phyloP scores from a whole-genome alignment of 2,329 filamentous ascomycete species.

The Claviceps quebecensis region DNA sequence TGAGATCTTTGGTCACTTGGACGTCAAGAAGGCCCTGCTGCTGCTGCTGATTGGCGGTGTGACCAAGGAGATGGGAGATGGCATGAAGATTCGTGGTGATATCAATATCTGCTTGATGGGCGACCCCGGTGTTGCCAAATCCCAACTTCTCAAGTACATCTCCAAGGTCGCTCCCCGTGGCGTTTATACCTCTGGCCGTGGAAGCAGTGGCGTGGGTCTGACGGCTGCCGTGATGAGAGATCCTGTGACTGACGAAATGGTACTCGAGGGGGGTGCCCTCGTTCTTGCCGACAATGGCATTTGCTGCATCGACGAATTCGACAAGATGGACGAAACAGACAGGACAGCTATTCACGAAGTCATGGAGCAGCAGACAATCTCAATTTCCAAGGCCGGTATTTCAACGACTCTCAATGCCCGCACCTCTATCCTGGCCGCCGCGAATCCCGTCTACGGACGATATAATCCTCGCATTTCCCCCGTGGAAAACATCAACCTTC shows the following conservation, averaged over 20 bases:
- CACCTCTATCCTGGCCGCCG: constrained; percentile 88
- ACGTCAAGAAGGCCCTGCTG: constrained; percentile 97
- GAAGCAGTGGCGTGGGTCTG: constrained; percentile 69
- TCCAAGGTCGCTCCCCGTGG: constrained; percentile 93
- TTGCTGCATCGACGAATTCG: constrained; percentile 78
- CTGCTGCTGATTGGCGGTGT: constrained; percentile 91
- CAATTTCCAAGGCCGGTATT: constrained; percentile 63
- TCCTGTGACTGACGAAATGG: constrained; percentile 73
- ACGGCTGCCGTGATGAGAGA: constrained; percentile 76
- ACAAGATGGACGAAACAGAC: constrained; percentile 81
- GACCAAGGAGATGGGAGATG: constrained; percentile 90
- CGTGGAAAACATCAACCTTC: constrained; percentile 97
- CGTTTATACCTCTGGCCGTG: constrained; percentile 69
- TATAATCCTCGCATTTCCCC: constrained; percentile 97
- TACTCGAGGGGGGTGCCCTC: constrained; percentile 65
- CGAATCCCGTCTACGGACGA: constrained; percentile 92
- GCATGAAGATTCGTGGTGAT: constrained; percentile 97
- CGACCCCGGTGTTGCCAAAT: constrained; percentile 98
- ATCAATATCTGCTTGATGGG: constrained; percentile 99
- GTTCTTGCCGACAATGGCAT: constrained; percentile 73
- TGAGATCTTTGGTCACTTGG: constrained; percentile 90
- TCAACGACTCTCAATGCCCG: constrained; percentile 79
- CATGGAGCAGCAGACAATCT: constrained; percentile 80
- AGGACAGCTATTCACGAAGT: constrained; percentile 76
- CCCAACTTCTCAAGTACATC: constrained; percentile 95